These are phyloP conservation scores for Podospora comata DNA, from an alignment of 495 filamentous ascomycete species.

Conservation along the genomic window DNA sequence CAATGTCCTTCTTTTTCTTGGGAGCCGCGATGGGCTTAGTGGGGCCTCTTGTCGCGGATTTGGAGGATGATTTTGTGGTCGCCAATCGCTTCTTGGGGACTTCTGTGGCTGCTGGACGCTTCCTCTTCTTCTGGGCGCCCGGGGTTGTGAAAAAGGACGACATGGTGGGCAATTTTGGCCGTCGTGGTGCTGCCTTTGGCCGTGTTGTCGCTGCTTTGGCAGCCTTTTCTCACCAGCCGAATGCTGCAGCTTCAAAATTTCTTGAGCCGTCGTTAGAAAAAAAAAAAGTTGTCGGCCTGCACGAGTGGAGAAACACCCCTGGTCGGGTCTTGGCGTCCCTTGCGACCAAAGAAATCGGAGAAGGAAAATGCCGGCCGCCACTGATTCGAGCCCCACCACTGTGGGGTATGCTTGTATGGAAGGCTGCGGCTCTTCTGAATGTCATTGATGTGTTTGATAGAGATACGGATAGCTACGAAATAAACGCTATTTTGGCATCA, in stretches of 20 bases:
- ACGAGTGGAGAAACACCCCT: constrained; percentile 27
- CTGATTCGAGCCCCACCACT: constrained; percentile 9
- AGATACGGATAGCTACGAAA: background rate
- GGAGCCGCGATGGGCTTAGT: constrained; percentile 44
- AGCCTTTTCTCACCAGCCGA: constrained; percentile 15
- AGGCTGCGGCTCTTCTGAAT: background rate
- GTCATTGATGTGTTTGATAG: background rate
- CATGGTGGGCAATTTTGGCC: constrained; percentile 47
- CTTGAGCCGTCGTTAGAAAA: constrained; percentile 21
- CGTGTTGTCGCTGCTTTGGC: constrained; percentile 13
- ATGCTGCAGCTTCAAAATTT: constrained; percentile 25
- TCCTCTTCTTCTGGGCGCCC: constrained; percentile 75
- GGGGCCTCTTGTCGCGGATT: constrained; percentile 47
- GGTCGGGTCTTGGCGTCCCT: constrained; percentile 14
- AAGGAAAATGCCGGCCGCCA: constrained; percentile 19
- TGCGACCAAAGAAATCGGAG: constrained; percentile 5
- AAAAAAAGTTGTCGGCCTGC: constrained; percentile 25
- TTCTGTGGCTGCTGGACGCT: constrained; percentile 48
- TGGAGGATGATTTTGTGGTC: constrained; percentile 30
- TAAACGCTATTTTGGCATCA: background rate
- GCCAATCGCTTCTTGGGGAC: constrained; percentile 47
- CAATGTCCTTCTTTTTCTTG: constrained; percentile 56
- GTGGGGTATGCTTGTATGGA: background rate
- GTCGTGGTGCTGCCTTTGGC: constrained; percentile 14
- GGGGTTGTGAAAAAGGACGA: constrained; percentile 85